phyloP scores from a whole-genome alignment of 805 yeast species.

The Teunomyces stri region DNA sequence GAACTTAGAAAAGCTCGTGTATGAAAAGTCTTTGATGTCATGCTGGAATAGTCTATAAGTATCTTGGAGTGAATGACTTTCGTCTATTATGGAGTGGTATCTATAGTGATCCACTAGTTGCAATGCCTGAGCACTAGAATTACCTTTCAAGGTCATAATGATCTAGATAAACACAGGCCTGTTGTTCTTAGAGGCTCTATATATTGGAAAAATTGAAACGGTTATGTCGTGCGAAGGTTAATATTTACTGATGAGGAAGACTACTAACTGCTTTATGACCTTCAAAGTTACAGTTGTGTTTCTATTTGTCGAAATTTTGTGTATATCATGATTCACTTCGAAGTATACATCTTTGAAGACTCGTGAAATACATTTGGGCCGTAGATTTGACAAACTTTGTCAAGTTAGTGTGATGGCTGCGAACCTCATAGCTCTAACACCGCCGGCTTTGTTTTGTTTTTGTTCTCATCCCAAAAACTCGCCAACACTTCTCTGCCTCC shows the following conservation, averaged over 20 bases:
- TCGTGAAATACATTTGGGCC: too few species aligned
- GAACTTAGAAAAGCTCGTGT: neutral
- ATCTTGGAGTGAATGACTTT: constrained; percentile 17
- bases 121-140: neutral
- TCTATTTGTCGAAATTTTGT: too few species aligned
- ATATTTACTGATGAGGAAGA: neutral
- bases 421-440: neutral
- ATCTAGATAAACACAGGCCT: neutral
- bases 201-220: neutral
- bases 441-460: neutral
- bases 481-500: constrained; percentile 19
- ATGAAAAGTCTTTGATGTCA: constrained; percentile 9
- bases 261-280: too few species aligned
- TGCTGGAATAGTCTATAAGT: constrained; percentile 16
- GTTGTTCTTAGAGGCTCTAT: neutral
- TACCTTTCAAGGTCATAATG: neutral
- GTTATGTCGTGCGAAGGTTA: neutral
- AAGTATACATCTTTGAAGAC: too few species aligned
- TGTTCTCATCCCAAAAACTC: constrained; percentile 17
- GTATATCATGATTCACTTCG: too few species aligned
- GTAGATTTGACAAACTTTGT: neutral
- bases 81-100: constrained; percentile 14
- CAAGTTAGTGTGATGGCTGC: neutral
- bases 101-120: constrained; percentile 17
- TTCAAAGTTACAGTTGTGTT: too few species aligned